Base-by-base conservation (phyloP, 2,329 filamentous ascomycete genomes). In the Trichoderma sp. region DNA sequence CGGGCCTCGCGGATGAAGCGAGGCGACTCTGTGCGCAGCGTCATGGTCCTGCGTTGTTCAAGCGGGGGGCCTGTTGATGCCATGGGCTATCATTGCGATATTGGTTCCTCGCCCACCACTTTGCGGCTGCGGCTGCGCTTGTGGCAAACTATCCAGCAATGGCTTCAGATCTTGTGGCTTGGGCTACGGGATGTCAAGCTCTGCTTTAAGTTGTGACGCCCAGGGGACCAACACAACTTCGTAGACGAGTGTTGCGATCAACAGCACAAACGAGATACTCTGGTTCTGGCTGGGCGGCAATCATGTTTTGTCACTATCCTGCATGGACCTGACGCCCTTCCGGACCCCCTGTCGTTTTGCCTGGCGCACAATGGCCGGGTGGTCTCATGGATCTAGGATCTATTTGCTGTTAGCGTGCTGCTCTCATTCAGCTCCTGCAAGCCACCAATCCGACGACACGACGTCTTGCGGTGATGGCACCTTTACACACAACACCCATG, bases 401-500 rank as follows among this genome's bases (percentile, higher is more conserved):
- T 72, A 68, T 72, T 72, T 63, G 51, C 43, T 72, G 21, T 47
- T 72, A 72, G 71, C 71, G 71, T 58, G 58, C 32, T 72, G 58
- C 60, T 65, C 36, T 32, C 26, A 32, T 71, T 72, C 71, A 72
- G 71, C 71, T 72, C 60, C 34, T 65, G 66, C 57, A 71, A 65
- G 71, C 71, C 66, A 70, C 58, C 65, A 61, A 70, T 70, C 32
- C 57, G 34, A 47, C 67, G 30, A 64, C 53, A 56, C 60, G 67
- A 51, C 64, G 57, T 51, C 71, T 58, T 69, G 56, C 71, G 62
- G 56, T 32, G 34, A 63, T 62, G 71, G 71, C 71, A 72, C 43
- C 63, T 56, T 34, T 56, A 69, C 71, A 58, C 65, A 32, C 24
- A 53, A 76, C 69, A 72, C 71, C 73, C 71, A 73, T 72, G 63